Evolutionary conservation across 305 asterid species (phyloP), one percentile per base, ranked within the genome.

Genomic region (Fraxinus velutina): DNA sequence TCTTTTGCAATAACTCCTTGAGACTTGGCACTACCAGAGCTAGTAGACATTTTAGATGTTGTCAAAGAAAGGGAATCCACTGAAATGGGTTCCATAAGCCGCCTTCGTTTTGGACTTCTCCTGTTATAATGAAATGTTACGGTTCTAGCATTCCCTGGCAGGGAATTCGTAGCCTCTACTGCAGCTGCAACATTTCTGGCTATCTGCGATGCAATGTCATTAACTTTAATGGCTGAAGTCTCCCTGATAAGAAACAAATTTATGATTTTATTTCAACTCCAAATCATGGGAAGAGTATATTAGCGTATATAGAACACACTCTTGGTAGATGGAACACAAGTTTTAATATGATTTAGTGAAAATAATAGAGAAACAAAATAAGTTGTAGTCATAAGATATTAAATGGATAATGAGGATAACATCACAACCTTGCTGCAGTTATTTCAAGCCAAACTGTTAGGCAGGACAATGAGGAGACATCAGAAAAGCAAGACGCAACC

Each of bases 401-500:
- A 77, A 79, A 72, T 66, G 73, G 82, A 79, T 79, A 81, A 82
- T 68, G 80, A 80, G 79, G 84, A 80, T 22, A 73, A 76, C 10
- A 85, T 78, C 73, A 37, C 76, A 81, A 96, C 99, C 99, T 94
- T 89, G 98, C 99, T 27, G 98, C 97, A 80, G 98, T 94, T 78
- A 94, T 94, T 88, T 96, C 99, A 86, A 96, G 94, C 99, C 99
- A 96, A 86, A 93, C 91, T 37, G 97, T 89, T 76, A 94, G 88
- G 90, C 99, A 96, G 76, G 98, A 92, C 85, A 96, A 84, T 52
- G 94, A 88, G 73, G 98, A 90, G 78, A 91, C 95, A 81, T 96
- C 99, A 42, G 96, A 90, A 89, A 96, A 96, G 90, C 99, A 94
- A 70, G 99, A 92, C 9, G 99, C 98, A 66, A 94, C 87, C 95